Evolutionary conservation across 2,329 filamentous ascomycete genomes (phyloP).

Genomic region (Sphaerostilbella broomeana): DNA sequence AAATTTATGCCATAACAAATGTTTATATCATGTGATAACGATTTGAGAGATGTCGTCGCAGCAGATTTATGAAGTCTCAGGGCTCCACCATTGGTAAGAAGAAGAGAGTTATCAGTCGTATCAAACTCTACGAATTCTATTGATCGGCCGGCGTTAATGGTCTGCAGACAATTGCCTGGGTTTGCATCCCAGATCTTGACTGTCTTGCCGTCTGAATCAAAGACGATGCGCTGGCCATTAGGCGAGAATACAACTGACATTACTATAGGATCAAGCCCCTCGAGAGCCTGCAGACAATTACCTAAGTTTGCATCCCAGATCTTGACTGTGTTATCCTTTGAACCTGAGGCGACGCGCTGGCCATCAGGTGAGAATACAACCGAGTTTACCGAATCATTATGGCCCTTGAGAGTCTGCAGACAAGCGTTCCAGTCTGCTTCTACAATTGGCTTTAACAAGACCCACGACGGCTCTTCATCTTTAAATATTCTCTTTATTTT

Average conservation of each 20-base stretch:
- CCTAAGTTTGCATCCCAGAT: slow-evolving; percentile 4
- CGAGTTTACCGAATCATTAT: neutral
- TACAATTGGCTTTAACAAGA: neutral
- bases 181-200: slow-evolving; percentile 10
- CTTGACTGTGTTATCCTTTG: neutral
- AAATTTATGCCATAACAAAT: slow-evolving; percentile 6
- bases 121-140: neutral
- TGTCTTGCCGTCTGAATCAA: neutral
- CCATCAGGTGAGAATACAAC: slow-evolving; percentile 4
- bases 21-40: neutral
- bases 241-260: slow-evolving; percentile 1
- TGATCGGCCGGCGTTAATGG: neutral
- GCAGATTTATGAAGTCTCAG: no score
- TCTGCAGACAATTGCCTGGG: neutral
- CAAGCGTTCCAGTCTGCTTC: slow-evolving; percentile 4
- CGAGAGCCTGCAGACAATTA: slow-evolving; percentile 4
- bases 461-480: slow-evolving; percentile 3
- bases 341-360: slow-evolving; percentile 1
- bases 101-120: no score
- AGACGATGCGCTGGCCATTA: neutral
- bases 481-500: slow-evolving; percentile 4
- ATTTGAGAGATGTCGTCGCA: no score
- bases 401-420: slow-evolving; percentile 8
- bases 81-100: no score
- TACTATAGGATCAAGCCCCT: neutral